phyloP scores from a whole-genome alignment of 164 flowering plant species.

The Vitis riparia region DNA sequence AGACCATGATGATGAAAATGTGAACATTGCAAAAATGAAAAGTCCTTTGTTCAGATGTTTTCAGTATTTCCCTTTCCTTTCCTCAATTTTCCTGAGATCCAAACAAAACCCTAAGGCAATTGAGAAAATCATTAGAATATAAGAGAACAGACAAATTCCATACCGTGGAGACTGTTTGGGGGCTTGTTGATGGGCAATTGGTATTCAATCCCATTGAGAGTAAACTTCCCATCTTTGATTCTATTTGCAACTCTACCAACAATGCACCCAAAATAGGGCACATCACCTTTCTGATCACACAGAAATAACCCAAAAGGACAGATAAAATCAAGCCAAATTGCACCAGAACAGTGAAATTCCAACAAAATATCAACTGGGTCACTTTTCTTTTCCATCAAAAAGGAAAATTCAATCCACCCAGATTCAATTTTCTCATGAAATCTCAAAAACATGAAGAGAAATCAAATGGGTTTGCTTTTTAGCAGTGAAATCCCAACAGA shows the following conservation, averaged over 20 bases:
- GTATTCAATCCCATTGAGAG: conserved; percentile 57
- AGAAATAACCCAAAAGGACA: background rate
- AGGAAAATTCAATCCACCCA: background rate
- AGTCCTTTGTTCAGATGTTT: no score
- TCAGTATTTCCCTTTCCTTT: no score
- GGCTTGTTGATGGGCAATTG: conserved; percentile 74
- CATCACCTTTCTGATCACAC: conserved; percentile 34
- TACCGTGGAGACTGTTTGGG: conserved; percentile 89
- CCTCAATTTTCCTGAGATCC: no score
- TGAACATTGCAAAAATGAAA: no score
- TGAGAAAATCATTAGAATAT: background rate
- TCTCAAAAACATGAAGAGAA: background rate
- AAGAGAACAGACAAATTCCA: background rate
- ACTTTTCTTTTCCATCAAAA: background rate
- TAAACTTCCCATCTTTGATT: conserved; percentile 83
- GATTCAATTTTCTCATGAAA: background rate
- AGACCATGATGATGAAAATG: no score
- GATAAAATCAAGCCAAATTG: background rate
- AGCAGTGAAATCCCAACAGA: background rate
- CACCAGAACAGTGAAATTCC: background rate
- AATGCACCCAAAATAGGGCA: conserved; percentile 54
- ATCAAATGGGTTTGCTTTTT: background rate
- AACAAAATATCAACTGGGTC: background rate
- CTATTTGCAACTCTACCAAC: conserved; percentile 93
- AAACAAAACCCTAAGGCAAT: no score